These are phyloP conservation scores for Candida sp. DNA, from an alignment of 1,139 yeast species.

Conservation along the genomic window DNA sequence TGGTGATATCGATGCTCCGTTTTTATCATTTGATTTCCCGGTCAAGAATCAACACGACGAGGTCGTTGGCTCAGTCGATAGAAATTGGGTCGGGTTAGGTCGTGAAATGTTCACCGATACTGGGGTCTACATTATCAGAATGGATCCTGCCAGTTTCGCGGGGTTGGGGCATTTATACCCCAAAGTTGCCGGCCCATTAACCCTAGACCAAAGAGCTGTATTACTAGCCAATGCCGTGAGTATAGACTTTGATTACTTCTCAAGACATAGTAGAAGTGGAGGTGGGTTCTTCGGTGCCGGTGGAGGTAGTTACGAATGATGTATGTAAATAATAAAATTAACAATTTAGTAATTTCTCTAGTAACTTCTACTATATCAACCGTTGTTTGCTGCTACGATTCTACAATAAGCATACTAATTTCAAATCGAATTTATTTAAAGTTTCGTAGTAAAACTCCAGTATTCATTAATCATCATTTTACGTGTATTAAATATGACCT, in stretches of 20 bases:
- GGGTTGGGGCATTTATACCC: constrained; percentile 45
- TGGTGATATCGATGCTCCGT: constrained; percentile 85
- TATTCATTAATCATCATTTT: too few species aligned
- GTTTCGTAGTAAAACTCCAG: too few species aligned
- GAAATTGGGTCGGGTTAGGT: constrained; percentile 95
- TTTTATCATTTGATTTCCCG: constrained; percentile 84
- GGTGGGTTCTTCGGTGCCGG: constrained; percentile 34
- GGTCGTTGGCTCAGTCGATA: constrained; percentile 73
- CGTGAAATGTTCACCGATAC: constrained; percentile 93
- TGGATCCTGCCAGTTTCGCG: constrained; percentile 68
- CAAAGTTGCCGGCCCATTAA: constrained; percentile 44
- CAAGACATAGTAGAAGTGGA: constrained; percentile 68
- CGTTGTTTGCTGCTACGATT: too few species aligned
- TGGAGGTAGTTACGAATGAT: constrained; percentile 13
- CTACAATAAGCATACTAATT: too few species aligned
- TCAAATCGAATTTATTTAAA: too few species aligned
- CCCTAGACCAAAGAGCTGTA: constrained; percentile 82
- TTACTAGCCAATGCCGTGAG: constrained; percentile 85
- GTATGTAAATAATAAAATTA: background rate
- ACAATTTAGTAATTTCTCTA: too few species aligned
- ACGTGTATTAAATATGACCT: too few species aligned
- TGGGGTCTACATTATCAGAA: constrained; percentile 82
- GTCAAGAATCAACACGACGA: constrained; percentile 55
- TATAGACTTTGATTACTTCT: constrained; percentile 92
- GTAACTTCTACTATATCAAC: too few species aligned